Evolutionary conservation across 495 filamentous ascomycete genomes (phyloP).

Genomic region (Xylaria telfairii): DNA sequence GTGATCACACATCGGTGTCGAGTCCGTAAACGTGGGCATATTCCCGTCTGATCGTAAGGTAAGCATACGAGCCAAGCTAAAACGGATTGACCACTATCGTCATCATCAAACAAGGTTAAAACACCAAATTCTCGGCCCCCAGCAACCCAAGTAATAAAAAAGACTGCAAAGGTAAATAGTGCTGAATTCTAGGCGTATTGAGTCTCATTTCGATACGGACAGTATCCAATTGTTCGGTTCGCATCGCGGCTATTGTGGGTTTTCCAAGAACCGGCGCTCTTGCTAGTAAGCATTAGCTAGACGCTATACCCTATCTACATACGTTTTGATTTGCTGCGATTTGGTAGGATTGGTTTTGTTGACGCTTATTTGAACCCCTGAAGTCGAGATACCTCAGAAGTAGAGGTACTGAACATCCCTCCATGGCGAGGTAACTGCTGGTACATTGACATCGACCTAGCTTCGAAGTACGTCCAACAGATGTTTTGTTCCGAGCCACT

Average conservation of each 20-base stretch:
- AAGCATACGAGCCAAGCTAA: not conserved
- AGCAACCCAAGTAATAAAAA: not conserved
- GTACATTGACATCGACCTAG: slow-evolving; percentile 8
- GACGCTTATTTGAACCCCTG: not conserved
- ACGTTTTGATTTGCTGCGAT: not conserved
- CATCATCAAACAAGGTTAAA: not conserved
- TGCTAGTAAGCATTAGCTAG: slow-evolving; percentile 3
- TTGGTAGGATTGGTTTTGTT: not conserved
- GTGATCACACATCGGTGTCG: not conserved
- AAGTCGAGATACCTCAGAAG: not conserved
- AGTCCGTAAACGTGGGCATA: not conserved
- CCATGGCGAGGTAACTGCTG: not conserved
- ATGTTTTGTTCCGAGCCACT: not conserved
- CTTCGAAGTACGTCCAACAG: not conserved
- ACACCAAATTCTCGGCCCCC: not conserved
- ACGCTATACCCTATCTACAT: not conserved
- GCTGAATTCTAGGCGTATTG: not conserved
- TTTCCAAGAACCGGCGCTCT: not conserved
- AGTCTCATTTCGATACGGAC: not conserved
- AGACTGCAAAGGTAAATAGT: not conserved
- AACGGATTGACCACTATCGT: not conserved
- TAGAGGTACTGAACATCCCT: slow-evolving; percentile 6
- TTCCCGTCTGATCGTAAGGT: not conserved
- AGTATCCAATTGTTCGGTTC: not conserved
- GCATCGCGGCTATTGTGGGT: not conserved